Evolutionary conservation across 768 basidiomycete genomes (phyloP), one percentile per base, ranked within the genome.

Genomic region (Suillus brevipes): DNA sequence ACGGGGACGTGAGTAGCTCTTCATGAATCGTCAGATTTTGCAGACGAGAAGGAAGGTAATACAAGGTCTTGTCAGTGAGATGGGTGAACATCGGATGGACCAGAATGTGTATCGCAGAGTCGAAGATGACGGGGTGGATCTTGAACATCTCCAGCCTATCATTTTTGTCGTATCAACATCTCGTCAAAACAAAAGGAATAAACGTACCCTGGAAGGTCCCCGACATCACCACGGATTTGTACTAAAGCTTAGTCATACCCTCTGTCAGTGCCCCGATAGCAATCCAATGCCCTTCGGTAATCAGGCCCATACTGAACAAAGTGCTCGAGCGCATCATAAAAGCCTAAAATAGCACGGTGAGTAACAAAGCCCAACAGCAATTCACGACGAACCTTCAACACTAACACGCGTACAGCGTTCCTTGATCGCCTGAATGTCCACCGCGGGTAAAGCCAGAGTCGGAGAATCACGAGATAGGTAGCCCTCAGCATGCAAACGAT

Each of bases 231-330:
- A 18, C 47, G 42, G 13, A 62, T 55, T 7, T 50, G 28, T 7
- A 62, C 20, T 12, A 62, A 36, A 36, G 10, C 52, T 62, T 62
- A 50, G 5, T 55, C 49, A 3, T 28, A 10, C 3, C 52, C 62
- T 3, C 20, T 7, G 13, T 37, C 23, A 23, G 52, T 31, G 1
- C 40, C 62, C 14, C 47, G 31, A 9, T 53, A 53, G 52, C 31
- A 56, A 3, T 56, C 34, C 12, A 56, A n/a, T 13, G 78, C 68
- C 7, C 78, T 70, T 60, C 71, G 74, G 65, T 73, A 79, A 20
- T 58, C 65, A 8, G 74, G 70, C 1, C 78, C 79, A 67, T 78
- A 80, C 20, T 73, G 57, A 7, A 76, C 75, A 56, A 79, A 79
- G 55, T 73, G 69, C 7, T 66, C 66, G 20, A 78, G 67, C 3